Conservation (phyloP, 768 basidiomycete genomes). For the Neoboletus brunneissimus region DNA sequence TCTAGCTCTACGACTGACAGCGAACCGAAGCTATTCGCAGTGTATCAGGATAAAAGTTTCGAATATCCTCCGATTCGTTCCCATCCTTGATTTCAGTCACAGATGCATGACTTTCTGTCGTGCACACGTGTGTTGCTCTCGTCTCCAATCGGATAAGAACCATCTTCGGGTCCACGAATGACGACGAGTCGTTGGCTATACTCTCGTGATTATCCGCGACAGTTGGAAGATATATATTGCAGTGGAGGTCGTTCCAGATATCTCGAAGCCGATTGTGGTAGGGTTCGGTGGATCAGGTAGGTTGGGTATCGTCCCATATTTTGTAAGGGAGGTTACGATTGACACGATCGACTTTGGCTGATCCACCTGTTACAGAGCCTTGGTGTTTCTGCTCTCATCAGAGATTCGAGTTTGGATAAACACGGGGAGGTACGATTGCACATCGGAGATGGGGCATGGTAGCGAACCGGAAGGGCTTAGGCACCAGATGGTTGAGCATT, state of each 20-base stretch:
- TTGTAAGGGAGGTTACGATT: neutral
- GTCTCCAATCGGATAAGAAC: neutral
- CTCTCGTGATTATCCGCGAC: no score
- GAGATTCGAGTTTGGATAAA: neutral
- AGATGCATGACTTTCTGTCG: neutral
- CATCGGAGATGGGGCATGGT: neutral
- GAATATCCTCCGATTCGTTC: neutral
- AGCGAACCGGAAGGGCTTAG: neutral
- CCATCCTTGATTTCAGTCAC: neutral
- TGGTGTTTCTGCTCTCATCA: no score
- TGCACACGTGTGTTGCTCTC: neutral
- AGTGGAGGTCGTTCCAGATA: no score
- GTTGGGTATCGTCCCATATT: neutral
- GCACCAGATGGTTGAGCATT: no score
- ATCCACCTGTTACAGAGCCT: no score
- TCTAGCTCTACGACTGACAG: slow-evolving; percentile 16
- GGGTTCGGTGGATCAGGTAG: neutral
- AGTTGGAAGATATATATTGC: no score
- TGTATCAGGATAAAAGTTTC: neutral
- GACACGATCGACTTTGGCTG: neutral
- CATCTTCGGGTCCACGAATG: no score
- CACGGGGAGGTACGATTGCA: neutral
- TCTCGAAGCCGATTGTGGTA: neutral
- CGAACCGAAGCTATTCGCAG: slow-evolving; percentile 8
- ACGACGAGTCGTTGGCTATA: no score